phyloP scores from a whole-genome alignment of 2,329 filamentous ascomycete genomes.

The Fonsecaea multimorphosa region DNA sequence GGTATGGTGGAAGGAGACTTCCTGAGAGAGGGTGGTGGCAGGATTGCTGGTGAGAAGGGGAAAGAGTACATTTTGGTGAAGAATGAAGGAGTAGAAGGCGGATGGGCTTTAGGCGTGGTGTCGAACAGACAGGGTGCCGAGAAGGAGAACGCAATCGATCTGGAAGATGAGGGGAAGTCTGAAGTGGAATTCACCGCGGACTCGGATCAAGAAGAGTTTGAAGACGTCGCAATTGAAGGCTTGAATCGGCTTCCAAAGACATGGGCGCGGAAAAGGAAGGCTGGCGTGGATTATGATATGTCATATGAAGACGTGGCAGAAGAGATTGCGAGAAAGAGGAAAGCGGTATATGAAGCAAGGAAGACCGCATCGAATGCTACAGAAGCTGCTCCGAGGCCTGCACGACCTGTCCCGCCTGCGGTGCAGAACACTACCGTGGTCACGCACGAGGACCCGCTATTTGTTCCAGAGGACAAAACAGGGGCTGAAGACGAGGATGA shows the following conservation, averaged over 20 bases:
- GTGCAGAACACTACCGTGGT: slow-evolving; percentile 12
- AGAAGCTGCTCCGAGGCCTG: not conserved
- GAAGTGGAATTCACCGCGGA: slow-evolving; percentile 23
- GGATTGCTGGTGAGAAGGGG: slow-evolving; percentile 73
- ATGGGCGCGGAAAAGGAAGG: slow-evolving; percentile 47
- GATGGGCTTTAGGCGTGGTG: slow-evolving; percentile 94
- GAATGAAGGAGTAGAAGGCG: slow-evolving; percentile 92
- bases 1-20: slow-evolving; percentile 75
- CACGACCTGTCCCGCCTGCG: not conserved
- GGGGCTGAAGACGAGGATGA: slow-evolving; percentile 57
- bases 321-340: slow-evolving; percentile 52
- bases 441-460: slow-evolving; percentile 60
- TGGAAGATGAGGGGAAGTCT: slow-evolving; percentile 69
- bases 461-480: slow-evolving; percentile 57
- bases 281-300: slow-evolving; percentile 45
- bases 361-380: slow-evolving; percentile 30
- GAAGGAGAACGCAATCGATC: slow-evolving; percentile 86
- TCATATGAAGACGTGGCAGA: slow-evolving; percentile 44
- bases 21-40: slow-evolving; percentile 59
- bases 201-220: slow-evolving; percentile 74
- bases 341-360: slow-evolving; percentile 55
- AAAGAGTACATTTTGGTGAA: slow-evolving; percentile 96
- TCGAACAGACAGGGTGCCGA: slow-evolving; percentile 80
- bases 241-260: slow-evolving; percentile 79
- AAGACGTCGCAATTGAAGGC: slow-evolving; percentile 90